A percentile compares a stretch with the other conserved stretches of the same genome.
Conservation (phyloP, 2,329 filamentous ascomycete species). For the Capronia americana region DNA sequence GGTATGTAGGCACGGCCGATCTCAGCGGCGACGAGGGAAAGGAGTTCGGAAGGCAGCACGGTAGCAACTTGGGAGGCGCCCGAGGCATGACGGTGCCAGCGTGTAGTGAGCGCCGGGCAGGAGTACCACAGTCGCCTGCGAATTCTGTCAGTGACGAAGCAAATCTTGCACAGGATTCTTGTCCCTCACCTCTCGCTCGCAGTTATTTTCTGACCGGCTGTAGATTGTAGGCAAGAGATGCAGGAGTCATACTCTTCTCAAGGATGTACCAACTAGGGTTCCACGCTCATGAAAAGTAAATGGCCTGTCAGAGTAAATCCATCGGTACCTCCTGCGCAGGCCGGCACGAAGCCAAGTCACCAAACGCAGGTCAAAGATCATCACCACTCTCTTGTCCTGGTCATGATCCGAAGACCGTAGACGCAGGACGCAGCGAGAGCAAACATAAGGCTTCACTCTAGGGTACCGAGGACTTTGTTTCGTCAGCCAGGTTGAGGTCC, state of each 20-base stretch:
- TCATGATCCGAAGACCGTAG: conserved; percentile 31
- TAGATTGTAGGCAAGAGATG: not conserved
- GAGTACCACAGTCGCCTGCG: not conserved
- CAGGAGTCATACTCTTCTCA: conserved; percentile 36
- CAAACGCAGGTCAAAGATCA: conserved; percentile 78
- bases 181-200: not conserved
- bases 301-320: conserved; percentile 42
- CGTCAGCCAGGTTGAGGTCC: conserved; percentile 96
- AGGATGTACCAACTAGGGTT: conserved; percentile 38
- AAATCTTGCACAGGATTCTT: not conserved
- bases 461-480: conserved; percentile 82
- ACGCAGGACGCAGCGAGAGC: conserved; percentile 52
- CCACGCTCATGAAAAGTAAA: conserved; percentile 39
- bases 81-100: not conserved
- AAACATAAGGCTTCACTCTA: conserved; percentile 77
- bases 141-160: not conserved
- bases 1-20: not conserved
- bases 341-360: conserved; percentile 41
- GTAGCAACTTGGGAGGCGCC: not conserved
- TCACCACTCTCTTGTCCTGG: conserved; percentile 76
- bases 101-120: not conserved
- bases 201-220: not conserved
- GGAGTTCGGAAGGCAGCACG: not conserved
- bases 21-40: not conserved
- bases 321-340: conserved; percentile 39